Conservation (phyloP, 345 rosid genomes). For the Arabis alpina region DNA sequence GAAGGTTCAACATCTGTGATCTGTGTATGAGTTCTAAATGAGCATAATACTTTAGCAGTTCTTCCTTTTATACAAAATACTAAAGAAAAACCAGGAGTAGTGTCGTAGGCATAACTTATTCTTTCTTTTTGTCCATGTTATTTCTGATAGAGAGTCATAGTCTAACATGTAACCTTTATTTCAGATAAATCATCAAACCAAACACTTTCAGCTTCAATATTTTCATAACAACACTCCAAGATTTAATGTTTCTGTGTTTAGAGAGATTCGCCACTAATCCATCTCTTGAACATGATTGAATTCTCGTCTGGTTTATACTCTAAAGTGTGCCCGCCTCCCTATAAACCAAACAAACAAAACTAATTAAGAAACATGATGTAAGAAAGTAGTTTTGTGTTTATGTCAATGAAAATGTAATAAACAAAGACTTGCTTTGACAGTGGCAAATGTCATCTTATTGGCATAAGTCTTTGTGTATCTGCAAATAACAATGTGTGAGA, state of each 20-base stretch:
- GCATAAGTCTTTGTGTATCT: conserved; percentile 66
- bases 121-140: too few species aligned
- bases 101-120: too few species aligned
- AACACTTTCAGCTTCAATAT: neutral
- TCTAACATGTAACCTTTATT: neutral
- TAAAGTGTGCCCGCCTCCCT: conserved; percentile 73
- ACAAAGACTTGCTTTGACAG: conserved; percentile 51
- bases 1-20: too few species aligned
- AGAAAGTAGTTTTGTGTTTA: neutral
- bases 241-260: neutral
- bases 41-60: too few species aligned
- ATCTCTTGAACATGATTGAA: conserved; percentile 47
- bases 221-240: neutral
- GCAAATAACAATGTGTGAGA: neutral
- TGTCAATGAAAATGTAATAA: neutral
- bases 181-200: neutral
- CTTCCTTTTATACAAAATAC: too few species aligned
- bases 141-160: too few species aligned
- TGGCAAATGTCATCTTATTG: conserved; percentile 69
- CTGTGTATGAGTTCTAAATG: too few species aligned
- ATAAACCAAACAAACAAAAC: conserved; percentile 4
- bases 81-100: too few species aligned
- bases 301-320: conserved; percentile 53
- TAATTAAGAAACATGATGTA: neutral
- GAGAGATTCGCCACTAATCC: conserved; percentile 34